Base-by-base conservation (phyloP, 225 moss, liverwort and hornwort species). In the Asterella californica region DNA sequence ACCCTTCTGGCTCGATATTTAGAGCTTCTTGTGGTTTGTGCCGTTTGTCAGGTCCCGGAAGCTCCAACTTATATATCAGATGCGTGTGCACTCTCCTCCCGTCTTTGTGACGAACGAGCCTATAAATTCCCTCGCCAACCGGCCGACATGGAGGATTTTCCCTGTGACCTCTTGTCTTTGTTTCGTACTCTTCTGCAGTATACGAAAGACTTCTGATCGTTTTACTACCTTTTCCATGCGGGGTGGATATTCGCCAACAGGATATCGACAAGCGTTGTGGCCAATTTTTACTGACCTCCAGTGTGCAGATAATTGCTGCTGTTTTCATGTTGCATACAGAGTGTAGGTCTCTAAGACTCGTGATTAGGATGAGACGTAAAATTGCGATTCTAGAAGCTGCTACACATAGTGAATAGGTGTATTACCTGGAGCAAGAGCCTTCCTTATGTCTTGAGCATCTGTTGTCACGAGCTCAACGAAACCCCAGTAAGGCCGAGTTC, bases 381-480 rank as follows among this genome's bases (percentile, higher is more conserved):
- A 2, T 2, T 42, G 42, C 7, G 3, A 42, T 42, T 42, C 24
- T 24, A 57, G 24, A 57, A 57, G 57, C 57, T 57, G 5, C 18
- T 67, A 67, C 67, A 10, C 11, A 21, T 19, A 36, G 70, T 10
- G 2, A 42, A 19, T 2, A 61, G 60, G 10, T 64, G 19, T 32
- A 14, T 84, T 75, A 86, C 92, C 92, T 69, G 85, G 87, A 45
- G 90, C 83, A 12, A 92, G 85, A 73, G 88, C 80, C 81, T 82
- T 80, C 69, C 90, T 93, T 79, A 93, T 81, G 77, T 90, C 86
- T 62, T 90, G 81, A 72, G 88, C 83, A 52, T 86, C 85, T 38
- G 85, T 86, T 34, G 90, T 89, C 81, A 93, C 87, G 38, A 93
- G 90, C 87, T 93, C 92, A 78, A 93, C 92, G 76, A 86, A 93